Base-by-base conservation (phyloP, 2,329 filamentous ascomycete genomes). In the Xylaria hypoxylon region DNA sequence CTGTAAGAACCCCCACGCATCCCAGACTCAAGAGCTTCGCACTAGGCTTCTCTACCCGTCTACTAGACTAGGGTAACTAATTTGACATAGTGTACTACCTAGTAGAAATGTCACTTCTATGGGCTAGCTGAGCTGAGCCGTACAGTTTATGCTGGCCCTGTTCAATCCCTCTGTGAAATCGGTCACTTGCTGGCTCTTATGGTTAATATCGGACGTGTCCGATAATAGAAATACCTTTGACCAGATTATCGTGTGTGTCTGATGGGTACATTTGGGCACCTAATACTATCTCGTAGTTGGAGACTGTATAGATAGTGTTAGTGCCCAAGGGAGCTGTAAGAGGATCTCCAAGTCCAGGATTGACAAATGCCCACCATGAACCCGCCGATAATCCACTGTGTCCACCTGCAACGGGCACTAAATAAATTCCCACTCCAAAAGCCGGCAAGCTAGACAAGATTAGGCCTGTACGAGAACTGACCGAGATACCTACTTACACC, bases 341-440 rank as follows among this genome's bases (percentile, higher is more conserved):
- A 24, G 57, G 5, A 47, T 60, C 57, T 60, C 59, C 48, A 62
- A 55, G 28, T 17, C 40, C 28, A 22, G 40, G 10, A 47, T 31
- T n/a, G 26, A 61, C 50, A 35, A 26, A 55, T 51, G 45, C 19
- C 48, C 59, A 58, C 53, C 28, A 38, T 8, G 44, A 59, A 45
- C 33, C 60, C 55, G 52, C 60, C 35, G 17, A 40, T n/a, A 59
- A 59, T 33, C 59, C 55, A 65, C 52, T 26, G 13, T 53, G 31
- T 22, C 52, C 53, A 55, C 59, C 45, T 33, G 24, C 24, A 44
- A 57, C 64, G 64, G 64, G 51, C 60, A 64, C 64, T 67, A 67
- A 56, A 60, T 19, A 60, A 56, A 51, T 31, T 56, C 19, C 59
- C 48, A 50, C 22, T n/a, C 11, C 47, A 7, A 35, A 62, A 44